phyloP scores from a whole-genome alignment of 2,329 filamentous ascomycete genomes.

The Sordariomycetes sp. region DNA sequence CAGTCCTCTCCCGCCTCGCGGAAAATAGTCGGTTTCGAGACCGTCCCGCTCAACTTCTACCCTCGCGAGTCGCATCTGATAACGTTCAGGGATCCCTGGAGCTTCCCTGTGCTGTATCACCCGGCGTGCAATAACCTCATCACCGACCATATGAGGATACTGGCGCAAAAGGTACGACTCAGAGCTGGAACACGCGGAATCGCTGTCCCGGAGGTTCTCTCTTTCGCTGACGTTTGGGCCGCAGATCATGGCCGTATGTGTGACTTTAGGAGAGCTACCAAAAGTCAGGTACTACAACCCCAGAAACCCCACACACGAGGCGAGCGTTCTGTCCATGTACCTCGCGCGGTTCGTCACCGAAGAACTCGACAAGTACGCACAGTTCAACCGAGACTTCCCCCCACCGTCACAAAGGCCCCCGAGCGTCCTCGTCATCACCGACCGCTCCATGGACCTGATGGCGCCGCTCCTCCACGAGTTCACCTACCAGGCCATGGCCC shows the following conservation, averaged over 20 bases:
- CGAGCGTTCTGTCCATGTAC: slow-evolving; percentile 75
- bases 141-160: slow-evolving; percentile 66
- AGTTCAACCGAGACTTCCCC: slow-evolving; percentile 76
- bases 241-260: slow-evolving; percentile 77
- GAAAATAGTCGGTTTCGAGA: slow-evolving; percentile 69
- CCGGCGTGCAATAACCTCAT: slow-evolving; percentile 81
- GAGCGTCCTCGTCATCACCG: slow-evolving; percentile 75
- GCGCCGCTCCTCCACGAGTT: slow-evolving; percentile 90
- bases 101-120: slow-evolving; percentile 87
- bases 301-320: slow-evolving; percentile 66
- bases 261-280: slow-evolving; percentile 87
- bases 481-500: slow-evolving; percentile 96
- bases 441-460: slow-evolving; percentile 85
- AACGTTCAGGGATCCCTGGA: slow-evolving; percentile 90
- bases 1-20: slow-evolving; percentile 59
- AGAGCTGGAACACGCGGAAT: neutral
- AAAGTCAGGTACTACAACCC: slow-evolving; percentile 87
- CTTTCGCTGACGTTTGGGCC: neutral
- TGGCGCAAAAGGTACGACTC: slow-evolving; percentile 70
- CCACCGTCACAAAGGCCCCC: slow-evolving; percentile 68
- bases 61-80: slow-evolving; percentile 85
- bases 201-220: neutral
- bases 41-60: slow-evolving; percentile 79
- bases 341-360: slow-evolving; percentile 86
- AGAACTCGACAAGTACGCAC: slow-evolving; percentile 80